Conservation (phyloP, 2,329 filamentous ascomycete genomes). For the Arachnomyces sp. region DNA sequence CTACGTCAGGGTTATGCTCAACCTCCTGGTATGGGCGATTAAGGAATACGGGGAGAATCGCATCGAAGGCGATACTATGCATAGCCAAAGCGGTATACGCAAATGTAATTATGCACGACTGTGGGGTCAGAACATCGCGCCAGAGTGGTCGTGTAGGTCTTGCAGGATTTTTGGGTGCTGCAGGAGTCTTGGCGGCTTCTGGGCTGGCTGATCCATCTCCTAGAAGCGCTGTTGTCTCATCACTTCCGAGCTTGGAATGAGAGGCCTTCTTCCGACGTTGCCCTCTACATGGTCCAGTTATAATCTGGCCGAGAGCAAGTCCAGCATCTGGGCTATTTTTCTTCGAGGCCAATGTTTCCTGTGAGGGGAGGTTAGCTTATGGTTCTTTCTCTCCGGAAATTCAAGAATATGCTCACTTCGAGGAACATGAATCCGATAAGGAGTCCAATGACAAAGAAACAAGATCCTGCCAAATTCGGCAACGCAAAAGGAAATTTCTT, state of each 20-base stretch:
- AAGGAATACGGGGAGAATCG: conserved; percentile 80
- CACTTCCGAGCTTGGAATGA: conserved; percentile 8
- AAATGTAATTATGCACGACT: conserved; percentile 67
- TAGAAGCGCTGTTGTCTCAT: conserved; percentile 29
- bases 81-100: conserved; percentile 75
- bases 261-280: conserved; percentile 12
- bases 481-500: conserved; percentile 72
- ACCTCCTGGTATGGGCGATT: conserved; percentile 59
- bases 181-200: conserved; percentile 12
- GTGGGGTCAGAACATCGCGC: conserved; percentile 62
- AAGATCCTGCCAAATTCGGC: conserved; percentile 70
- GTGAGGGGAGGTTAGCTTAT: not conserved
- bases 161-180: conserved; percentile 17
- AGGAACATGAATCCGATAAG: conserved; percentile 70
- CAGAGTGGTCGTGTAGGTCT: conserved; percentile 30
- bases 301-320: conserved; percentile 60
- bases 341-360: conserved; percentile 74
- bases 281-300: conserved; percentile 41
- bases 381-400: conserved; percentile 6
- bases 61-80: conserved; percentile 78
- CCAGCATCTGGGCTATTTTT: conserved; percentile 67
- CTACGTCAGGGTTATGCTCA: conserved; percentile 48
- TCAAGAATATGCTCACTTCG: conserved; percentile 39
- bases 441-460: conserved; percentile 72
- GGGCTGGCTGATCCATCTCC: conserved; percentile 14